Evolutionary conservation across 768 basidiomycete species (phyloP).

Genomic region (Boletus rubescentipes): DNA sequence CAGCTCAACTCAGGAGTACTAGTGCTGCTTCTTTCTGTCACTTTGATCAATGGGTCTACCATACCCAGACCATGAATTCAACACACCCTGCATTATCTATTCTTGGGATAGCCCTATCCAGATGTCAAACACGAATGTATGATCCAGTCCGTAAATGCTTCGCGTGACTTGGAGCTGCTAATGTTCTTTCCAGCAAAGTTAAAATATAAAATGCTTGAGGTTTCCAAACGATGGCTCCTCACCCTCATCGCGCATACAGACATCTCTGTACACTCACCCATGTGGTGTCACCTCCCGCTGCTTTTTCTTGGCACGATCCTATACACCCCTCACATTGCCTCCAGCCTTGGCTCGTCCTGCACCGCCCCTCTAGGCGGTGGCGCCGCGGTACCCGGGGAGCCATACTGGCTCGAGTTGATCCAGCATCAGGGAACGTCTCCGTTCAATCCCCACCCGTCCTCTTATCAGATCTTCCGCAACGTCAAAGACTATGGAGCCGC

Average conservation of each 20-base stretch:
- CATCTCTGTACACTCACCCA: not conserved
- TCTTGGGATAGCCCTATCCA: too few relatives aligned
- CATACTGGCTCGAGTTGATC: conserved; percentile 69
- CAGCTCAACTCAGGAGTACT: not conserved
- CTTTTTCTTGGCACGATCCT: conserved; percentile 6
- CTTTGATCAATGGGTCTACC: too few relatives aligned
- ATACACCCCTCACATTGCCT: conserved; percentile 5
- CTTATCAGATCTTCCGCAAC: conserved; percentile 70
- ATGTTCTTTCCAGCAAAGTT: not conserved
- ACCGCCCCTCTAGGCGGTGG: conserved; percentile 28
- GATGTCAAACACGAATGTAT: too few relatives aligned
- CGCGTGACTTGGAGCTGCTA: not conserved
- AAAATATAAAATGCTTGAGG: not conserved
- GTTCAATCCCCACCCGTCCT: conserved; percentile 49
- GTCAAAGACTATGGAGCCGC: conserved; percentile 57
- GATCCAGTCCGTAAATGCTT: not conserved
- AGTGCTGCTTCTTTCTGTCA: too few relatives aligned
- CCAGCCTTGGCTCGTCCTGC: conserved; percentile 38
- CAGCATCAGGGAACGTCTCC: conserved; percentile 65
- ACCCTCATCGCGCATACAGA: not conserved
- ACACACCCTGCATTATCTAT: too few relatives aligned
- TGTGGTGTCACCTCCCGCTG: not conserved
- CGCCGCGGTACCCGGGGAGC: conserved; percentile 48
- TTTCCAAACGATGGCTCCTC: not conserved
- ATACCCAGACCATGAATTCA: too few relatives aligned